Evolutionary conservation across 1,284 basidiomycete genomes (phyloP), one percentile per base, ranked within the genome.

Genomic region (Malassezia arunalokei): DNA sequence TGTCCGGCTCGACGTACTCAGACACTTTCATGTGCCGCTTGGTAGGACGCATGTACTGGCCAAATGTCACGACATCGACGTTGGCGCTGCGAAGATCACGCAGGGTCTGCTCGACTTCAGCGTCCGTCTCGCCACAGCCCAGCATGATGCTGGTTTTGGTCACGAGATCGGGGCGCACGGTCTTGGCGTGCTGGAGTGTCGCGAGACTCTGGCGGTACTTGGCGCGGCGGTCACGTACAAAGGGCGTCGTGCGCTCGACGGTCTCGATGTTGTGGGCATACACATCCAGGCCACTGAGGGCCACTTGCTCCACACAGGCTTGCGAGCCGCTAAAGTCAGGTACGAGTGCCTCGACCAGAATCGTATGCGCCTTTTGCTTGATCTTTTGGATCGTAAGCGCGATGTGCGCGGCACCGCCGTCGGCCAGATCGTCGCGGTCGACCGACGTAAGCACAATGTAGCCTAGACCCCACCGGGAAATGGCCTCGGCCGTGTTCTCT

Each of bases 131-230:
- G 2, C 94, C 94, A 3, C 98, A 84, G 51, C 94, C 94, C 40
- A 99, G 82, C 94, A 99, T 99, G 63, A 99, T 86, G 66, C 89
- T 94, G 4, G 90, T 96, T 79, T 99, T 99, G 17, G 94, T 98
- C 55, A 99, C 80, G 37, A 86, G 79, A 12, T 85, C 85, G 47
- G 82, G 82, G 75, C 87, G 85, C 8, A 56, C 20, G 32, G 56
- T 50, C 61, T 76, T 77, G 27, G 76, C 76, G 51, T 84, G 82
- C 65, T 83, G 78, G 8, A 99, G 78, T 1, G 96, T 91, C 56
- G 78, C 79, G 54, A 99, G 76, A 73, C 85, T 89, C 74, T 90
- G 89, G 40, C 86, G 78, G 77, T 95, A 99, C 27, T 83, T 86
- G 9, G 94, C 94, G 35, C 92, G 81, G 24, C 90, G 83, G 74